These are phyloP conservation scores for Caloboletus firmus DNA, from an alignment of 1,284 basidiomycete species.

Conservation along the genomic window DNA sequence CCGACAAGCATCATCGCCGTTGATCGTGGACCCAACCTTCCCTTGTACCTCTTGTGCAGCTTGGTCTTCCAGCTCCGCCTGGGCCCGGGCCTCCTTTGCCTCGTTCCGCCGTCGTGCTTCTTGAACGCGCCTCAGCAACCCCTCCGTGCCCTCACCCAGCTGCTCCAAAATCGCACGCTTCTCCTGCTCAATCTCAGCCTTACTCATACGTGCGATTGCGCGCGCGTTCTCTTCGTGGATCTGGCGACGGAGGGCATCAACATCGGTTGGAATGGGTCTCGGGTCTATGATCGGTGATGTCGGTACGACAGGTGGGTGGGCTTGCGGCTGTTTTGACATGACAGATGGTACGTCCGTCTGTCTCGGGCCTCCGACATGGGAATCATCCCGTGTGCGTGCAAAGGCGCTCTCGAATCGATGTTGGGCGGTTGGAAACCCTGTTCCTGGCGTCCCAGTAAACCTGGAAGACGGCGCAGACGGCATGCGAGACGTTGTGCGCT, in stretches of 20 bases:
- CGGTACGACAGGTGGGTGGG: background rate
- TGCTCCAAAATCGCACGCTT: conserved; percentile 51
- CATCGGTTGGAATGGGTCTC: conserved; percentile 19
- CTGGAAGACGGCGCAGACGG: conserved; percentile 33
- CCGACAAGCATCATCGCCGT: background rate
- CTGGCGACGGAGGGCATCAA: conserved; percentile 25
- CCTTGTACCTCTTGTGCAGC: background rate
- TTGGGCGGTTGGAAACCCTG: conserved; percentile 59
- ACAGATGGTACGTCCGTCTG: conserved; percentile 32
- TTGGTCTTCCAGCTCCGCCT: background rate
- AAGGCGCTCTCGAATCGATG: conserved; percentile 65
- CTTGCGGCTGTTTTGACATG: background rate
- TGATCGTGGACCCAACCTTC: background rate
- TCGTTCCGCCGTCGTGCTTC: conserved; percentile 38
- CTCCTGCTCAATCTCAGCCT: conserved; percentile 45
- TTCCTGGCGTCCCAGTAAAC: conserved; percentile 34
- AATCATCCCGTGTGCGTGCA: conserved; percentile 46
- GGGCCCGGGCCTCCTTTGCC: background rate
- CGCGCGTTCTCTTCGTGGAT: conserved; percentile 46
- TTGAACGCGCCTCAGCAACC: conserved; percentile 46
- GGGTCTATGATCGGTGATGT: background rate
- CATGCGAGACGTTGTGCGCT: conserved; percentile 45
- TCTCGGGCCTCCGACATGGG: conserved; percentile 7
- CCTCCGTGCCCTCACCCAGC: conserved; percentile 52
- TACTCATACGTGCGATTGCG: conserved; percentile 45